These are phyloP conservation scores for Daldinia bambusicola DNA, from an alignment of 495 filamentous ascomycete species.

Conservation along the genomic window DNA sequence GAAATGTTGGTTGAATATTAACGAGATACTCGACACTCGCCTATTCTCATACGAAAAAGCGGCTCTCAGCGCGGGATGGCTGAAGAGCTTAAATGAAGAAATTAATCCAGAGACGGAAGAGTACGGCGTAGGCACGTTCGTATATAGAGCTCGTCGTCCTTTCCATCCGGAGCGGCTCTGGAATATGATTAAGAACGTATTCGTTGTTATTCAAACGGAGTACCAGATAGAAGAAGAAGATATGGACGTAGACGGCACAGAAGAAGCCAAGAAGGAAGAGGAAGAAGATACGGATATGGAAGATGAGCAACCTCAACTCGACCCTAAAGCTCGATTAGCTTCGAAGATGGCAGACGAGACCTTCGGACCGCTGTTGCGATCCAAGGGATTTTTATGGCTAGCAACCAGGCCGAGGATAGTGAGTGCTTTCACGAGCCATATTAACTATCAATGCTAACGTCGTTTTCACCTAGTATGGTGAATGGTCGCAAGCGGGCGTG, in stretches of 20 bases:
- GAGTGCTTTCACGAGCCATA: background rate
- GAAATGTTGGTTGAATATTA: constrained; percentile 60
- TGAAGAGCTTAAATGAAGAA: constrained; percentile 47
- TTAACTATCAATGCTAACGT: background rate
- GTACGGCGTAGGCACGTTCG: constrained; percentile 67
- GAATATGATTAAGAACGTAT: constrained; percentile 63
- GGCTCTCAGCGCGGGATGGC: constrained; percentile 42
- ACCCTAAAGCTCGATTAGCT: background rate
- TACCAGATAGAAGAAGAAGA: constrained; percentile 9
- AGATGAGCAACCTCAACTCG: background rate
- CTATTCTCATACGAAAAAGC: constrained; percentile 51
- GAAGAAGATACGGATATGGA: background rate
- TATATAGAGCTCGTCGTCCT: constrained; percentile 62
- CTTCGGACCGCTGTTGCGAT: background rate
- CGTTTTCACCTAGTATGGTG: constrained; percentile 52
- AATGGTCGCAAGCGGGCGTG: constrained; percentile 70
- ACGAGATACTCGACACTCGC: constrained; percentile 62
- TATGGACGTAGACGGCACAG: background rate
- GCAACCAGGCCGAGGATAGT: background rate
- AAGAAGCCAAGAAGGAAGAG: background rate
- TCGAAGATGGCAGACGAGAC: constrained; percentile 1
- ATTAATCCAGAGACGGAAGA: constrained; percentile 66
- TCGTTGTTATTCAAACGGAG: constrained; percentile 60
- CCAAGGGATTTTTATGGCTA: background rate
- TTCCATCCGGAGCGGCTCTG: constrained; percentile 64